phyloP scores from a whole-genome alignment of 495 filamentous ascomycete genomes.

The Penicillium robsamsonii region DNA sequence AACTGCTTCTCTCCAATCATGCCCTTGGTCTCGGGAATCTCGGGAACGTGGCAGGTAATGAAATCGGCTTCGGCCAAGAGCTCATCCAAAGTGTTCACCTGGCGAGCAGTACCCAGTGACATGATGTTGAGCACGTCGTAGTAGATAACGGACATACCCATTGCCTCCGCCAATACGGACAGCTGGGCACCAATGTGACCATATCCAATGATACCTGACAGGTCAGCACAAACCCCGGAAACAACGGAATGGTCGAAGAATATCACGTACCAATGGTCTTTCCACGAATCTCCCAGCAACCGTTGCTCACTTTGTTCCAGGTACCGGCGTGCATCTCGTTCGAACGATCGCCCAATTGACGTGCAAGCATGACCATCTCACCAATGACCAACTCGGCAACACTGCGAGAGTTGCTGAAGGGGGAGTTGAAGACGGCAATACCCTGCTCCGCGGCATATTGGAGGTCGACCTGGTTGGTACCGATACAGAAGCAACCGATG shows the following conservation, averaged over 20 bases:
- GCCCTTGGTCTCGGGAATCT: slow-evolving; percentile 84
- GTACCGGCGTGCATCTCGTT: slow-evolving; percentile 91
- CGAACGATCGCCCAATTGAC: slow-evolving; percentile 89
- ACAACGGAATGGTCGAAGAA: background rate
- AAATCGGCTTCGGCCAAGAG: slow-evolving; percentile 84
- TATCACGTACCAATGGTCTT: slow-evolving; percentile 77
- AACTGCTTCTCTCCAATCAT: slow-evolving; percentile 79
- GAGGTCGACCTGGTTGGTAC: slow-evolving; percentile 97
- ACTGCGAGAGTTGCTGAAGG: slow-evolving; percentile 94
- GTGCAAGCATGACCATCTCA: slow-evolving; percentile 87
- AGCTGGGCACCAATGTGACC: slow-evolving; percentile 97
- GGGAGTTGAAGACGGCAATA: slow-evolving; percentile 98
- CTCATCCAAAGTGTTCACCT: slow-evolving; percentile 72
- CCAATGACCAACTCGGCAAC: slow-evolving; percentile 94
- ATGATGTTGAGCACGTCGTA: slow-evolving; percentile 92
- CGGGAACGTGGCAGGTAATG: slow-evolving; percentile 90
- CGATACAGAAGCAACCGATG: slow-evolving; percentile 98
- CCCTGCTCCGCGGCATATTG: slow-evolving; percentile 87
- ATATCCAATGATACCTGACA: slow-evolving; percentile 84
- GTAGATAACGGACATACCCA: slow-evolving; percentile 97
- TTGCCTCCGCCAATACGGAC: slow-evolving; percentile 91
- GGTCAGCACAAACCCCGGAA: background rate
- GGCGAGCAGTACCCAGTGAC: slow-evolving; percentile 82
- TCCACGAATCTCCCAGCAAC: slow-evolving; percentile 97
- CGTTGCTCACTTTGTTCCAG: slow-evolving; percentile 96